These are phyloP conservation scores for Auriculariales sp. DNA, from an alignment of 768 basidiomycete genomes.

Conservation along the genomic window DNA sequence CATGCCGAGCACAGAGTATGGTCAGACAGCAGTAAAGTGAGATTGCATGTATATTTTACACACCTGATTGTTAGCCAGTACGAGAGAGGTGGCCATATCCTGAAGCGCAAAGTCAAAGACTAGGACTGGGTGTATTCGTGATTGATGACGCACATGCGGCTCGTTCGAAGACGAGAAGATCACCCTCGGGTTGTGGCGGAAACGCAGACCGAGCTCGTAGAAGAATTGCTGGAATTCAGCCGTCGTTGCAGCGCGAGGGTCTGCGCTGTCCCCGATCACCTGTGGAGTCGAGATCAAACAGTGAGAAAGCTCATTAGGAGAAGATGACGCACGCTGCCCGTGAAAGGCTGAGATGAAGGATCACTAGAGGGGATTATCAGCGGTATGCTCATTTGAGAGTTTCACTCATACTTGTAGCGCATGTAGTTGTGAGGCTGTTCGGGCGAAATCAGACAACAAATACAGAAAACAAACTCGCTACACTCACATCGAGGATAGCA, in stretches of 20 bases:
- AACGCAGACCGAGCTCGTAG: constrained; percentile 26
- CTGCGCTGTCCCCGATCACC: constrained; percentile 31
- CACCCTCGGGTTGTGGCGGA: constrained; percentile 25
- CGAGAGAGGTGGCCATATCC: constrained; percentile 22
- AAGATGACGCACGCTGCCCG: constrained; percentile 23
- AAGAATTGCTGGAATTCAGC: constrained; percentile 28
- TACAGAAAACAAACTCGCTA: constrained; percentile 17
- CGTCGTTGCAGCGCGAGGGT: constrained; percentile 30
- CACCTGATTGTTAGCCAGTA: constrained; percentile 27
- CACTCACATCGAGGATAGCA: constrained; percentile 21
- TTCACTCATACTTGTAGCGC: constrained; percentile 27
- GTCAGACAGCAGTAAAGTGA: neutral
- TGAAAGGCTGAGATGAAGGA: constrained; percentile 27
- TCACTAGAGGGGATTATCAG: constrained; percentile 16
- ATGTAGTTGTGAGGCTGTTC: constrained; percentile 12
- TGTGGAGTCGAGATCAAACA: constrained; percentile 7
- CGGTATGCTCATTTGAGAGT: neutral
- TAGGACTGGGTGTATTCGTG: neutral
- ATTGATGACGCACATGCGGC: constrained; percentile 21
- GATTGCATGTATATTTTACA: neutral
- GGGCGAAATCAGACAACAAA: neutral
- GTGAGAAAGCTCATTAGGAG: neutral
- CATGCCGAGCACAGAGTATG: neutral
- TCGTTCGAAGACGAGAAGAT: constrained; percentile 36
- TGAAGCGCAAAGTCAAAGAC: neutral